These are phyloP conservation scores for Leccinum angustisporum DNA, from an alignment of 1,284 basidiomycete species.

Conservation along the genomic window DNA sequence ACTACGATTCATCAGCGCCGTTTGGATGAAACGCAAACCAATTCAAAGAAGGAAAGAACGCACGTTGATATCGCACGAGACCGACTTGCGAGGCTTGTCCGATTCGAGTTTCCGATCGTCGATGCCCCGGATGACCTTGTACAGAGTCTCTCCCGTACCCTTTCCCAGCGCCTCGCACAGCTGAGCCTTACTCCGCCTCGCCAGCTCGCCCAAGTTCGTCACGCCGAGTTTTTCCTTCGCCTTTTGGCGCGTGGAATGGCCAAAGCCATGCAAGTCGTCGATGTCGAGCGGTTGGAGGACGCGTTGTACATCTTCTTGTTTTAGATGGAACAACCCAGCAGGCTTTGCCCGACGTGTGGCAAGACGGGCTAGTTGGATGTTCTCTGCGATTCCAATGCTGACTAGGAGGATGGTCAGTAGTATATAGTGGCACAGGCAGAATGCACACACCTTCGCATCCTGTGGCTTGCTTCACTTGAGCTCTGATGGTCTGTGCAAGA, in stretches of 20 bases:
- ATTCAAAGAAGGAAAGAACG: constrained; percentile 32
- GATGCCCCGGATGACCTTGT: constrained; percentile 80
- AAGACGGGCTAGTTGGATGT: constrained; percentile 89
- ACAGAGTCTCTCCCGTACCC: constrained; percentile 81
- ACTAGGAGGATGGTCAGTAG: constrained; percentile 44
- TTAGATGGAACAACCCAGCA: constrained; percentile 78
- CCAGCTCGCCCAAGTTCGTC: constrained; percentile 69
- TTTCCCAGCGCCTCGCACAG: constrained; percentile 80
- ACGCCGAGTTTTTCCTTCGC: constrained; percentile 75
- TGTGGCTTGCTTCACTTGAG: constrained; percentile 73
- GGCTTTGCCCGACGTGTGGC: constrained; percentile 93
- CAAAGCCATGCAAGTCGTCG: constrained; percentile 87
- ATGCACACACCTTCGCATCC: constrained; percentile 73
- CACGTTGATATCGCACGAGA: constrained; percentile 91
- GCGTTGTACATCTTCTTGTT: constrained; percentile 48
- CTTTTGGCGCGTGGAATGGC: constrained; percentile 71
- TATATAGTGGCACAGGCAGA: not conserved
- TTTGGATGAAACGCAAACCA: too few species aligned
- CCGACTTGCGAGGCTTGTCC: constrained; percentile 82
- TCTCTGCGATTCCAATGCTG: constrained; percentile 89
- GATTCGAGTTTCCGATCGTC: constrained; percentile 81
- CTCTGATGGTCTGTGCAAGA: constrained; percentile 80
- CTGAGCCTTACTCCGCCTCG: constrained; percentile 56
- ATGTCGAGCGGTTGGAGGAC: constrained; percentile 81
- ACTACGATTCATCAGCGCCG: constrained; percentile 46